Conservation (phyloP, 805 yeast genomes). For the Kockiozyma suomiensis region DNA sequence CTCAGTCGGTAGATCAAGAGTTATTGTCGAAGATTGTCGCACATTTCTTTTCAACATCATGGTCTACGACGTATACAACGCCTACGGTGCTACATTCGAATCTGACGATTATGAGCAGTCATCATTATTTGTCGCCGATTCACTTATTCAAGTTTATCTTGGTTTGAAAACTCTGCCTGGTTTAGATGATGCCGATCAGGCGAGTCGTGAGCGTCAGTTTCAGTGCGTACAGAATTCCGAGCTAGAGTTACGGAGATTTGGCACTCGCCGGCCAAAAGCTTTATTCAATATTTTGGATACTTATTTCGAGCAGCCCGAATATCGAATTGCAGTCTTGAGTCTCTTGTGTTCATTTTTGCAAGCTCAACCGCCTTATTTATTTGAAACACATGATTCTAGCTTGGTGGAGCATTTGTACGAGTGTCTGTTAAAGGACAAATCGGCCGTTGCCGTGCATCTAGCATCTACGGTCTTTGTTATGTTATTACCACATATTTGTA, state of each 20-base stretch:
- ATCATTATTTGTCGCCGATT: constrained; percentile 37
- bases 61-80: constrained; percentile 33
- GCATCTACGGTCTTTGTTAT: constrained; percentile 46
- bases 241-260: constrained; percentile 48
- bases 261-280: constrained; percentile 43
- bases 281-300: constrained; percentile 47
- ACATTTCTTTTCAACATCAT: constrained; percentile 41
- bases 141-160: constrained; percentile 35
- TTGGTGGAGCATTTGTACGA: constrained; percentile 47
- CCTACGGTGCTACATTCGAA: constrained; percentile 24
- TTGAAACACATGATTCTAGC: constrained; percentile 43
- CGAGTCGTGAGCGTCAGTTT: constrained; percentile 49
- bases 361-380: constrained; percentile 40
- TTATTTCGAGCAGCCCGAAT: constrained; percentile 42
- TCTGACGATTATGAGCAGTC: constrained; percentile 30
- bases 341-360: constrained; percentile 41
- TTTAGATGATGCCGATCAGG: constrained; percentile 13
- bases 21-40: constrained; percentile 43
- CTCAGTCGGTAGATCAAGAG: constrained; percentile 54
- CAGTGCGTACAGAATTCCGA: constrained; percentile 52
- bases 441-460: constrained; percentile 47
- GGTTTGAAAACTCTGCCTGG: constrained; percentile 24
- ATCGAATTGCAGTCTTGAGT: constrained; percentile 46
- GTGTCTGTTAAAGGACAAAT: constrained; percentile 48
- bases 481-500: constrained; percentile 52